Conservation (phyloP, 257 asterid genomes). For the Nicotiana noctiflora region DNA sequence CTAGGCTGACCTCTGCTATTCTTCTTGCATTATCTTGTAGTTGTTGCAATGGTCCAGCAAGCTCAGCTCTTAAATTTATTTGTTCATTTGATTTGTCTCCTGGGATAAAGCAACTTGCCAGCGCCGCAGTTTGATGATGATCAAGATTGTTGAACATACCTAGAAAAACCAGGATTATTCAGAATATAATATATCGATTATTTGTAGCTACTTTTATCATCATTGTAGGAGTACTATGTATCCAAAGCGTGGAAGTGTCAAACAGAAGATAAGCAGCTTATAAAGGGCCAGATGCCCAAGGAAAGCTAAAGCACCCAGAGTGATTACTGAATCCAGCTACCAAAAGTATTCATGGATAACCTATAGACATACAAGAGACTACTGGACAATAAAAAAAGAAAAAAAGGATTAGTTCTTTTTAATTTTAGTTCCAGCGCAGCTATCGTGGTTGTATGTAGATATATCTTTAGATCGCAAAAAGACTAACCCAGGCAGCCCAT, state of each 20-base stretch:
- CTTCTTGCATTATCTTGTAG: conserved; percentile 92
- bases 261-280: neutral
- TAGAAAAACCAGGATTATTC: conserved; percentile 13
- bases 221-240: neutral
- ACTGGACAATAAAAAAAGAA: neutral
- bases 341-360: neutral
- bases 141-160: conserved; percentile 97
- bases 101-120: conserved; percentile 92
- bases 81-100: conserved; percentile 78
- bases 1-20: conserved; percentile 76
- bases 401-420: neutral
- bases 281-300: neutral
- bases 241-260: neutral
- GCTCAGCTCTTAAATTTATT: conserved; percentile 83
- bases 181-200: neutral
- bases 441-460: neutral
- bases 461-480: neutral
- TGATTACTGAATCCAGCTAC: neutral
- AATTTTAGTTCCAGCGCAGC: neutral
- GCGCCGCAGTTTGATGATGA: conserved; percentile 88
- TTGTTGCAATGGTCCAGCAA: conserved; percentile 85
- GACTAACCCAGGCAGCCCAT: neutral
- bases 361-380: neutral
- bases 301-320: neutral
- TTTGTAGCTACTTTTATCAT: neutral